Evolutionary conservation across 2,329 filamentous ascomycete species (phyloP), one percentile per base, ranked within the genome.

Genomic region (Fusarium oligoseptatum): DNA sequence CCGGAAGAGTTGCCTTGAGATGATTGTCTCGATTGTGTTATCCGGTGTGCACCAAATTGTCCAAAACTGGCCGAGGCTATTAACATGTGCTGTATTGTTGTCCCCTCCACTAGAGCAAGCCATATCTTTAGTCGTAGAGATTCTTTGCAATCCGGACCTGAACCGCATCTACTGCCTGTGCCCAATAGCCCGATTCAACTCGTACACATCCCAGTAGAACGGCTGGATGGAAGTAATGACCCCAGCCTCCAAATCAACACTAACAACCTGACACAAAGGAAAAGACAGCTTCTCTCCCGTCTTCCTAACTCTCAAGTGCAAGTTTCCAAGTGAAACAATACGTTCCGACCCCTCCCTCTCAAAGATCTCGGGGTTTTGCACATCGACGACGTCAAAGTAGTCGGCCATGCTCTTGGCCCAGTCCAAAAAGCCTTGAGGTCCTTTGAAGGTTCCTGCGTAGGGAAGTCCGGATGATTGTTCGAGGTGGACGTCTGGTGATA

Each of bases 191-290:
- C 68, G 68, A 57, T 77, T 80, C 17, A 77, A 3, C 17, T 68
- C 67, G 6, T 78, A 65, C 2, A 83, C 81, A 67, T 83, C 80
- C 82, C 82, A 83, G 52, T 84, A 83, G 65, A 82, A 83, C 1
- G 81, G 77, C 62, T 75, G 77, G 0, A 83, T 79, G 27, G 78
- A 75, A 14, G 72, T 72, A 27, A 83, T 80, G 12, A 77, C 70
- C 2, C 80, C 81, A 9, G 77, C 78, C 20, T 80, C 78, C 15
- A 81, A 52, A 68, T 83, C 81, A 36, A 84, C 79, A 11, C 73
- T 80, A 8, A 83, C 60, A 9, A 75, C 70, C 72, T 83, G 82
- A 12, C 75, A 77, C 5, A 82, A 43, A 1, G 82, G 82, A 15
- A 70, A 78, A 5, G 77, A 34, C 58, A 80, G 55, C 60, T 80